Evolutionary conservation across 139 green algal genomes (phyloP).

Genomic region (Nannochloris sp.): DNA sequence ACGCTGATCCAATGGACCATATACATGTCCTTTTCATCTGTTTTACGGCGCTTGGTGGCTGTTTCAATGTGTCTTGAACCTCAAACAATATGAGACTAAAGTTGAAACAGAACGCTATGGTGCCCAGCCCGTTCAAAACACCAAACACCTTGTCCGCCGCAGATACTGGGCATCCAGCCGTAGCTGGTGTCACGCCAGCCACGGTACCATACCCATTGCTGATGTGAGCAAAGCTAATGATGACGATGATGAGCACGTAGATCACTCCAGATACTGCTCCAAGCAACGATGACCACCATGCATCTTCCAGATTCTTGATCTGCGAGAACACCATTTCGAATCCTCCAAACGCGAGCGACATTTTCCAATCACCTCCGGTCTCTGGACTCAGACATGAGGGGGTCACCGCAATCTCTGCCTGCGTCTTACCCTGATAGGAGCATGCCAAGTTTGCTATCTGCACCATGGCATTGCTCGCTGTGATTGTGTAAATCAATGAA

Average conservation of each 20-base stretch:
- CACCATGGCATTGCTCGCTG: not conserved
- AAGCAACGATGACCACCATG: constrained; percentile 4
- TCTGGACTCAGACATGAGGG: not conserved
- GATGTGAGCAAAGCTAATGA: too few relatives aligned
- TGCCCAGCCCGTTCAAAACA: constrained; percentile 41
- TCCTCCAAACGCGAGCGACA: constrained; percentile 33
- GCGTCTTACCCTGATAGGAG: not conserved
- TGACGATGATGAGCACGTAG: too few relatives aligned
- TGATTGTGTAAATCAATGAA: constrained; percentile 18
- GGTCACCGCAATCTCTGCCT: too few relatives aligned
- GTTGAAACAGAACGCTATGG: constrained; percentile 35
- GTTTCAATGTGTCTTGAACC: constrained; percentile 33
- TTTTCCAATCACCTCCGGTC: constrained; percentile 16
- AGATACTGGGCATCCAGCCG: not conserved
- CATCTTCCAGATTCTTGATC: constrained; percentile 13
- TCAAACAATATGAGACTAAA: constrained; percentile 28
- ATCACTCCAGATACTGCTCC: constrained; percentile 1
- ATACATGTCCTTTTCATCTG: constrained; percentile 14
- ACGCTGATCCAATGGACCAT: not conserved
- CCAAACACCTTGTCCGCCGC: constrained; percentile 19
- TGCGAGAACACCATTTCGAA: constrained; percentile 36
- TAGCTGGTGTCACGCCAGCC: not conserved
- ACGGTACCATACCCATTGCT: not conserved
- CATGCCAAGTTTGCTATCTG: constrained; percentile 5
- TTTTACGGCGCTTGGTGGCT: constrained; percentile 7